Base-by-base conservation (phyloP, 805 yeast genomes). In the Pichia pseudocactophila region DNA sequence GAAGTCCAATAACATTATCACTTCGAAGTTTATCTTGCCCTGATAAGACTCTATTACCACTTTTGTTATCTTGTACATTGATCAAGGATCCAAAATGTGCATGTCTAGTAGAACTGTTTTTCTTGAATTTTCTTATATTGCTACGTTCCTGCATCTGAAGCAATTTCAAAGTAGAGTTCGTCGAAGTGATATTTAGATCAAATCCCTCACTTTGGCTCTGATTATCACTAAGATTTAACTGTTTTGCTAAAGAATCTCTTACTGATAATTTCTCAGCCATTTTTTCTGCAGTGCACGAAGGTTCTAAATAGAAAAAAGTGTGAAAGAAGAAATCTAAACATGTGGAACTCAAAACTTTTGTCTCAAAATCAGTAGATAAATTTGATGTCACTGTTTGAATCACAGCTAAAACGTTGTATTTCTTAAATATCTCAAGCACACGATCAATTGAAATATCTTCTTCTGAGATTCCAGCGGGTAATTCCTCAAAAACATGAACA, bases 41-140 rank as follows among this genome's bases (percentile, higher is more conserved):
- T 3, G 92, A 72, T 1, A 87, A 72, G 6, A 85, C 74, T 16
- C 83, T 60, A 25, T 65, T 69, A 25, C 77, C 68, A 41, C 79
- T 78, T 3, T 42, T 39, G 19, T 72, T 70, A 16, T 81, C 74
- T 46, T 80, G 78, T 26, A 90, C 68, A 2, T 95, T 80, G 10
- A 88, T 61, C 48, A 89, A 65, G 0, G 97, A 80, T 1, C 98
- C 98, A 65, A 90, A 90, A 40, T 95, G 71, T 2, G 92, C 89
- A 57, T 90, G 98, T 37, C 98, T 71, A 4, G 61, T 54, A 4
- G 55, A 48, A 22, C 46, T 49, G 27, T 53, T 49, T 20, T 50
- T 48, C 25, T 52, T 46, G 3, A 58, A 41, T 26, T 42, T 45
- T 19, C 52, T 51, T 27, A 74, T 76, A 46, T 80, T 57, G 27